Evolutionary conservation across 805 yeast species (phyloP), one percentile per base, ranked within the genome.

Genomic region (Candida xiaguanensis): DNA sequence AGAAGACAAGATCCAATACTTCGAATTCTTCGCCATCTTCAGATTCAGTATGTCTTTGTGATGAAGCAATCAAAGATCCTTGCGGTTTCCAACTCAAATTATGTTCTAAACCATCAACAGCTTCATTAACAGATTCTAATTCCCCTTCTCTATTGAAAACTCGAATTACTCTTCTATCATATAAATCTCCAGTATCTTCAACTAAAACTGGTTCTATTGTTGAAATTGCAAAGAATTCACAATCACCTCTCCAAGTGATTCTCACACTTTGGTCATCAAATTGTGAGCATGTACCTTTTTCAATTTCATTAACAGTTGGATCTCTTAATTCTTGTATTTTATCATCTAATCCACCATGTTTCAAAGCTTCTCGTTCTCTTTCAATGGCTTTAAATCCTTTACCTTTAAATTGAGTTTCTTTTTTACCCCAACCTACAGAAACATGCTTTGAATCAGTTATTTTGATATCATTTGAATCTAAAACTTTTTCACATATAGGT

Each of bases 371-470:
- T 41, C 65, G 62, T 49, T 75, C 84, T 61, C 91, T 74, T 61
- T 85, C 95, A 44, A 77, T 55, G 6, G 85, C 88, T 52, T 82
- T 82, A 22, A 85, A 93, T 46, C 99, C 99, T 53, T 77, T 82
- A 37, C 99, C 99, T 61, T 84, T 80, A 61, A 93, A 93, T 63
- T 93, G 99, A 0, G 99, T 93, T 59, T 91, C 98, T 49, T 83
- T 82, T 45, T 84, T 85, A 55, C 99, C 99, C 99, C 99, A 93
- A 18, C 99, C 99, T 31, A 93, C 96, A 19, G 91, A 82, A 26
- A 93, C 96, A 55, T 93, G 96, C 48, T 80, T 82, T 2, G 89
- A 81, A 23, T 71, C 66, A 36, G 77, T 63, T 29, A 67, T 61
- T 29, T 59, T 55, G 34, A 90, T 69, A 56, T 93, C 99, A 7